phyloP scores from a whole-genome alignment of 345 rosid species.

The Pseudoturritis turrita region DNA sequence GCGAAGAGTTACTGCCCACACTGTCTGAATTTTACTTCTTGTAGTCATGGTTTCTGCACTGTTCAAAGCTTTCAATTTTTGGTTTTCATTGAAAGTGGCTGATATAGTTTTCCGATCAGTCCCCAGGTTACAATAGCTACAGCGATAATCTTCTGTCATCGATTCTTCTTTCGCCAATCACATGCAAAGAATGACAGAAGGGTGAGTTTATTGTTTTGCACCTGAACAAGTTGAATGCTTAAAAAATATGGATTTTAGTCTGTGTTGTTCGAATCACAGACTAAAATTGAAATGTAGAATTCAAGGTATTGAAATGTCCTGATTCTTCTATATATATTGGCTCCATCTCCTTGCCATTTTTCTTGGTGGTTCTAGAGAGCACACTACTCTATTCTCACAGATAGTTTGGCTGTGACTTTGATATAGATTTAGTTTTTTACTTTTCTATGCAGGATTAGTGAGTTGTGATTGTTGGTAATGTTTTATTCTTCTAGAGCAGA shows the following conservation, averaged over 20 bases:
- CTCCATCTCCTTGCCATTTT: not conserved
- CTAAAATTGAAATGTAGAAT: too few species aligned
- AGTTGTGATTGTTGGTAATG: not conserved
- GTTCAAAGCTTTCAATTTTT: slow-evolving; percentile 10
- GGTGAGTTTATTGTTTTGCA: slow-evolving; percentile 51
- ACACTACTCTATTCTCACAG: not conserved
- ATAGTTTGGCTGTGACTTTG: not conserved
- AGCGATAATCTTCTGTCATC: slow-evolving; percentile 88
- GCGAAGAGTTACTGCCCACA: not conserved
- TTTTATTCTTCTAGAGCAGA: not conserved
- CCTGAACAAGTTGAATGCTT: slow-evolving; percentile 5
- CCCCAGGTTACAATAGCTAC: slow-evolving; percentile 95
- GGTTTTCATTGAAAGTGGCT: slow-evolving; percentile 4
- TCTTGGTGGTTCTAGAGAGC: slow-evolving; percentile 10
- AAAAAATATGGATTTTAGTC: not conserved
- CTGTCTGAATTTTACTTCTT: not conserved
- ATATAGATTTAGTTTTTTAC: not conserved
- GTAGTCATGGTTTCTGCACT: slow-evolving; percentile 8
- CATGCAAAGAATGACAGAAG: slow-evolving; percentile 92
- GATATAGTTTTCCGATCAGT: slow-evolving; percentile 39
- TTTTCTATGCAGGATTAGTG: not conserved
- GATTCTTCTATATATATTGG: not conserved
- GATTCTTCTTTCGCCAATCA: slow-evolving; percentile 89
- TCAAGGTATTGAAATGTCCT: not conserved
- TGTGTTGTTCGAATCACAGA: not conserved